Conservation (phyloP, 2,329 filamentous ascomycete species). For the Paracamarosporium sp. region DNA sequence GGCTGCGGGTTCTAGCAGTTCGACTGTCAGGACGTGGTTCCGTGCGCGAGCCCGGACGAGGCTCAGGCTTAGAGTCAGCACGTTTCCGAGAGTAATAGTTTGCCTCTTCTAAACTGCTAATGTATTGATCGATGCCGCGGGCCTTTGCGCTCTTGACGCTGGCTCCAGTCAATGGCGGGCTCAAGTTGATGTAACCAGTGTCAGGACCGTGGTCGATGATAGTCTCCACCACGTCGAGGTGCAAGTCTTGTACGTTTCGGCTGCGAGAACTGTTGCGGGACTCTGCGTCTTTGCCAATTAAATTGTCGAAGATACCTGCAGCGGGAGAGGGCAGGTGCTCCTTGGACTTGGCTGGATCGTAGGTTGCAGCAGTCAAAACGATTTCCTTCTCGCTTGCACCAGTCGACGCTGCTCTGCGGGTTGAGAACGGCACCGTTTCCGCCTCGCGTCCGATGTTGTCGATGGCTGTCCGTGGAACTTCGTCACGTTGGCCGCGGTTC, state of each 20-base stretch:
- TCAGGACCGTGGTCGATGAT: slow-evolving; percentile 42
- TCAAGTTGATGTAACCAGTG: slow-evolving; percentile 57
- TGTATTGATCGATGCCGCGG: slow-evolving; percentile 80
- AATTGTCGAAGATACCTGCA: slow-evolving; percentile 66
- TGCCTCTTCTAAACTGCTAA: slow-evolving; percentile 83
- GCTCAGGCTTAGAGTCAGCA: slow-evolving; percentile 47
- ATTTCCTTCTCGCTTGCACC: slow-evolving; percentile 65
- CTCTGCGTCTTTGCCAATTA: slow-evolving; percentile 68
- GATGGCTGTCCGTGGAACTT: slow-evolving; percentile 40
- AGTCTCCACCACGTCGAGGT: slow-evolving; percentile 53
- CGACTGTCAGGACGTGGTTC: slow-evolving; percentile 35
- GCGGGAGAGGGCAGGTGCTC: slow-evolving; percentile 69
- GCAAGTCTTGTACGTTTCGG: slow-evolving; percentile 77
- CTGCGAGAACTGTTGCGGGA: slow-evolving; percentile 76
- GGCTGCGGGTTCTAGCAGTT: slow-evolving; percentile 54
- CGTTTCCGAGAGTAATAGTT: slow-evolving; percentile 61
- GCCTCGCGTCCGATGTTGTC: slow-evolving; percentile 50
- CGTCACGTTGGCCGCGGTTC: slow-evolving; percentile 40
- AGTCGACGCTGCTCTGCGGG: slow-evolving; percentile 45
- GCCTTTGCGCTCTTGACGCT: slow-evolving; percentile 65
- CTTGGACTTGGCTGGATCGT: slow-evolving; percentile 34
- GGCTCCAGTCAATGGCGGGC: slow-evolving; percentile 52
- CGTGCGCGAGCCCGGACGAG: slow-evolving; percentile 53
- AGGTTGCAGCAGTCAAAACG: slow-evolving; percentile 47
- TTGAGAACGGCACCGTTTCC: slow-evolving; percentile 48